Evolutionary conservation across 352 stramenopile species (phyloP).

Genomic region (Albugo laibachii): DNA sequence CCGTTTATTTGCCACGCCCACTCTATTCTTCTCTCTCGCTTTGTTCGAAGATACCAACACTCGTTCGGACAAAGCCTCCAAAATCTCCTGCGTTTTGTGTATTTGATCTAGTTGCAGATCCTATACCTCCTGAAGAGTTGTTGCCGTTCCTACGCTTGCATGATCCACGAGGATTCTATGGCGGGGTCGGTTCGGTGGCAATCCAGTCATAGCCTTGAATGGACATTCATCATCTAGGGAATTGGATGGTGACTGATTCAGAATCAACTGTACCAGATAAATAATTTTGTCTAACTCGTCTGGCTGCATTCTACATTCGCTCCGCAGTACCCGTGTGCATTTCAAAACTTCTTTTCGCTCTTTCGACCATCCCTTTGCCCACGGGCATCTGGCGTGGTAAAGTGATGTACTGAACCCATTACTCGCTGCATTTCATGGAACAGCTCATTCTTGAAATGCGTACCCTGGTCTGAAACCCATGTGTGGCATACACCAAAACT

Average conservation of each 20-base stretch:
- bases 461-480: slow-evolving; percentile 9
- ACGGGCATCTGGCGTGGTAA: slow-evolving; percentile 2
- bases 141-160: too few relatives aligned
- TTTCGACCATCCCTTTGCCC: slow-evolving; percentile 7
- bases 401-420: slow-evolving; percentile 5
- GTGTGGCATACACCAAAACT: slow-evolving; percentile 3
- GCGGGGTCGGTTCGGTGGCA: not conserved
- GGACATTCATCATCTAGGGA: slow-evolving; percentile 1
- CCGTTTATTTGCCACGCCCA: too few relatives aligned
- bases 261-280: slow-evolving; percentile 1
- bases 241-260: slow-evolving; percentile 3
- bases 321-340: slow-evolving; percentile 1
- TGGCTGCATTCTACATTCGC: not conserved
- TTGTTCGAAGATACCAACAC: too few relatives aligned
- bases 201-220: slow-evolving; percentile 1
- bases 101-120: too few relatives aligned
- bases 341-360: slow-evolving; percentile 3
- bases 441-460: too few relatives aligned
- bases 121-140: too few relatives aligned
- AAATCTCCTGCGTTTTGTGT: too few relatives aligned
- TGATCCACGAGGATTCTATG: not conserved
- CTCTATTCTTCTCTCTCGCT: too few relatives aligned
- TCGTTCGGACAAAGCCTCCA: too few relatives aligned
- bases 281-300: not conserved
- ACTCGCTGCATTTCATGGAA: too few relatives aligned